Evolutionary conservation across 1,284 basidiomycete genomes (phyloP).

Genomic region (Veloboletus limbatus): DNA sequence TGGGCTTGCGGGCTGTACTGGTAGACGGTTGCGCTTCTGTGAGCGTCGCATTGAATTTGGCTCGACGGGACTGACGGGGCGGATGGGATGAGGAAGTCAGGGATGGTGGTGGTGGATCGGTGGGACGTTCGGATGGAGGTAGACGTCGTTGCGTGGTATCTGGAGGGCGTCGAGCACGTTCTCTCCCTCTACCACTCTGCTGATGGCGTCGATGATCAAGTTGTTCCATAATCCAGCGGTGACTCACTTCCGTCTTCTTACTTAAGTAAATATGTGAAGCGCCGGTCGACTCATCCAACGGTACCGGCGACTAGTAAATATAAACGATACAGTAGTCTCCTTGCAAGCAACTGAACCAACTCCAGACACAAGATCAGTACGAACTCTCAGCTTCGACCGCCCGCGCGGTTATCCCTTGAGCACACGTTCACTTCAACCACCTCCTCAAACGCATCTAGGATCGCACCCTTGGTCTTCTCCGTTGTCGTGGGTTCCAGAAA

Average conservation of each 20-base stretch:
- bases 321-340: conserved; percentile 25
- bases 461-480: conserved; percentile 35
- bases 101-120: not conserved
- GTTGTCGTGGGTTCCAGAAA: too few relatives aligned
- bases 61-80: conserved; percentile 21
- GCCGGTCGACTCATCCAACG: not conserved
- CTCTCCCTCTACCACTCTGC: too few relatives aligned
- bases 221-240: conserved; percentile 11
- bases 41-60: conserved; percentile 28
- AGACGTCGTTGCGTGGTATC: conserved; percentile 7
- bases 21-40: conserved; percentile 13
- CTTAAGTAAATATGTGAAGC: too few relatives aligned
- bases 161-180: too few relatives aligned
- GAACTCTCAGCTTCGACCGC: conserved; percentile 36
- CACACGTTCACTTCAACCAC: conserved; percentile 58
- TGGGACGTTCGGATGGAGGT: conserved; percentile 1
- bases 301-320: conserved; percentile 20
- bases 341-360: too few relatives aligned
- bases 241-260: too few relatives aligned
- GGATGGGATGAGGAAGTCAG: too few relatives aligned
- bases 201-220: not conserved
- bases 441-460: conserved; percentile 61
- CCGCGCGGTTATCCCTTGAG: conserved; percentile 37
- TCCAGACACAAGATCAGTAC: conserved; percentile 26
- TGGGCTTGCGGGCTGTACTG: conserved; percentile 4